phyloP scores from a whole-genome alignment of 2,329 filamentous ascomycete species.

The Fusarium aywerte region DNA sequence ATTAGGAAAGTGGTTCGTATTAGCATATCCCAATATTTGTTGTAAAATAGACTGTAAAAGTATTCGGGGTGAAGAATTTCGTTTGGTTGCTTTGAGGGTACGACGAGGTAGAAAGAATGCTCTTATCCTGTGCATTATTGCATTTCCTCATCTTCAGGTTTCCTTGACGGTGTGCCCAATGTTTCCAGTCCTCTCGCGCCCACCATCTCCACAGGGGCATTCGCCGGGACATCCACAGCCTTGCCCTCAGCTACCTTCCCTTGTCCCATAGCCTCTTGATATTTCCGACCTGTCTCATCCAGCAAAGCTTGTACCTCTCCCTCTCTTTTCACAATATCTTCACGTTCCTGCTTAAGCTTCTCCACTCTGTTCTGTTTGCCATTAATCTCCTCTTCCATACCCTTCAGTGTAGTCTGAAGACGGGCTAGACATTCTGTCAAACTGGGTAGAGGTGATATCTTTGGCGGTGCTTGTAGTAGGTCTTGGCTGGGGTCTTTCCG shows the following conservation, averaged over 20 bases:
- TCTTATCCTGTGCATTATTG: not conserved
- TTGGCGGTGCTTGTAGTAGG: slow-evolving; percentile 70
- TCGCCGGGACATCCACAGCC: slow-evolving; percentile 24
- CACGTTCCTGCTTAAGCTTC: slow-evolving; percentile 74
- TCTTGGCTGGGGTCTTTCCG: slow-evolving; percentile 51
- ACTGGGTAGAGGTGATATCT: slow-evolving; percentile 81
- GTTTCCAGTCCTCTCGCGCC: slow-evolving; percentile 53
- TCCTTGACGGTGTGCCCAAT: slow-evolving; percentile 47
- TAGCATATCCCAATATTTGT: not conserved
- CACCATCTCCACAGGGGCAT: slow-evolving; percentile 39
- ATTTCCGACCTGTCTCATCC: slow-evolving; percentile 79
- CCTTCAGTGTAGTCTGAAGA: slow-evolving; percentile 69
- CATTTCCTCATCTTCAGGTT: slow-evolving; percentile 39
- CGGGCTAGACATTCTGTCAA: slow-evolving; percentile 73
- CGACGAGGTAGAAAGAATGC: not conserved
- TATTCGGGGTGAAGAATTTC: not conserved
- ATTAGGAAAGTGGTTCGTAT: not conserved
- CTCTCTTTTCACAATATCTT: slow-evolving; percentile 74
- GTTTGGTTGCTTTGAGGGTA: not conserved
- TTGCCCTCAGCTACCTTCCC: slow-evolving; percentile 43
- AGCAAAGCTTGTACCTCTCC: slow-evolving; percentile 82
- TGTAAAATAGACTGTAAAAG: not conserved
- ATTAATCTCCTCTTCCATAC: slow-evolving; percentile 71
- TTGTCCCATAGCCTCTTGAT: slow-evolving; percentile 57
- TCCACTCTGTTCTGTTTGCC: slow-evolving; percentile 71